Conservation (phyloP, 1,284 basidiomycete species). For the Termitomyces sp. region DNA sequence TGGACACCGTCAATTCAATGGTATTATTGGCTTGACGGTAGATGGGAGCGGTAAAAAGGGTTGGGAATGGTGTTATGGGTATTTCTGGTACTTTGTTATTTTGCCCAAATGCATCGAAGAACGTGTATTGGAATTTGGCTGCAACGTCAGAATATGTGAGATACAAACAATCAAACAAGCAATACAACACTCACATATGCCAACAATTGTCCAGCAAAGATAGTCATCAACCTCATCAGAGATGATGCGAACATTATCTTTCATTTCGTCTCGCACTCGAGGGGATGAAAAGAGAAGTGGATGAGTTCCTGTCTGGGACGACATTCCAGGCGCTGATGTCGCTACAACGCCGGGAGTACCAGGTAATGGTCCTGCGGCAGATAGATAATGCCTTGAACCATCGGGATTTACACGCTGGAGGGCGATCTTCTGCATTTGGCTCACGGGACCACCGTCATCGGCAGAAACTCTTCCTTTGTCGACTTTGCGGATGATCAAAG, state of each 20-base stretch:
- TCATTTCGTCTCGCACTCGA: constrained; percentile 67
- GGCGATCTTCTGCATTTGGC: constrained; percentile 95
- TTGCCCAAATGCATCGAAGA: constrained; percentile 83
- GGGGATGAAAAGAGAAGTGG: constrained; percentile 74
- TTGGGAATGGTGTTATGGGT: constrained; percentile 87
- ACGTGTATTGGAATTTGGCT: constrained; percentile 94
- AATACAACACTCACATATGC: constrained; percentile 70
- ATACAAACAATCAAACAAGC: constrained; percentile 16
- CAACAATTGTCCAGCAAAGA: constrained; percentile 93
- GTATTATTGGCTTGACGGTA: constrained; percentile 71
- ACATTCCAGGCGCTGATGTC: constrained; percentile 61
- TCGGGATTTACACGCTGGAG: constrained; percentile 80
- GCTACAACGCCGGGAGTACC: constrained; percentile 62
- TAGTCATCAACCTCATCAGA: constrained; percentile 91
- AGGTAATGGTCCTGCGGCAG: constrained; percentile 77
- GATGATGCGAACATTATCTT: constrained; percentile 63
- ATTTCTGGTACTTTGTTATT: constrained; percentile 69
- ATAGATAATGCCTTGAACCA: constrained; percentile 75
- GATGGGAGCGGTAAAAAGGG: constrained; percentile 74
- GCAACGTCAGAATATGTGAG: constrained; percentile 7
- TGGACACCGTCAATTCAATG: constrained; percentile 78
- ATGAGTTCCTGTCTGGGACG: constrained; percentile 73
- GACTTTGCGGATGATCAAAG: constrained; percentile 86
- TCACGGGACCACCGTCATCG: constrained; percentile 86
- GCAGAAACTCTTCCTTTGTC: constrained; percentile 82